Evolutionary conservation across 139 green algal genomes (phyloP), one percentile per base, ranked within the genome.

Genomic region (Medakamo hakoo): DNA sequence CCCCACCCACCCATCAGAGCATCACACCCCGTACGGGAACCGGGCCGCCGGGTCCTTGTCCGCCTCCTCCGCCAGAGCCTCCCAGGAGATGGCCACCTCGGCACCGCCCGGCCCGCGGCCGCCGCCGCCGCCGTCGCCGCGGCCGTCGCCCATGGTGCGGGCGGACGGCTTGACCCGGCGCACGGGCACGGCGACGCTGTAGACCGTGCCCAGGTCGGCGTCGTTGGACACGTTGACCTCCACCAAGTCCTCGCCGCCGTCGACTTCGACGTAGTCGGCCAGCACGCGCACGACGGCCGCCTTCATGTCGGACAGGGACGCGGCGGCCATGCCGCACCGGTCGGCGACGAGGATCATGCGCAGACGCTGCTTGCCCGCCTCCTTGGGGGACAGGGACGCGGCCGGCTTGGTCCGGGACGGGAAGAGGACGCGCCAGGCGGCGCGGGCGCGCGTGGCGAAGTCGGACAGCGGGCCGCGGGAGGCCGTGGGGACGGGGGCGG

Each of bases 151-250:
- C 3, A 57, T 61, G 19, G 75, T 28, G 1, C 59, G 63, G 19
- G 67, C 71, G 23, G 66, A 49, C 2, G 88, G 78, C 71, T 92
- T 94, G 0, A 95, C 88, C 20, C 88, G 70, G 61, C 73, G 69
- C 5, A 96, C 84, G 22, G 88, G 88, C 27, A 96, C 82, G 59
- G 79, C 85, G 22, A 96, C 87, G 52, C 73, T 82, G 73, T 95
- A 96, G 18, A 95, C 80, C 4, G 88, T 94, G 5, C 88, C 88
- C 27, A 94, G 64, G 4, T 83, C 79, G 0, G 75, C 73, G 60
- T 96, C 86, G 23, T 68, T 82, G 19, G 72, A 82, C 62, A 96
- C 78, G 61, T 80, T 80, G 0, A 94, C 72, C 65, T 93, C 84
- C 19, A 93, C 85, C n/a, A n/a, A n/a, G 29, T 76, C 67, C 30